These are phyloP conservation scores for Sporobolomyces phaffii DNA, from an alignment of 768 basidiomycete genomes.

Conservation along the genomic window DNA sequence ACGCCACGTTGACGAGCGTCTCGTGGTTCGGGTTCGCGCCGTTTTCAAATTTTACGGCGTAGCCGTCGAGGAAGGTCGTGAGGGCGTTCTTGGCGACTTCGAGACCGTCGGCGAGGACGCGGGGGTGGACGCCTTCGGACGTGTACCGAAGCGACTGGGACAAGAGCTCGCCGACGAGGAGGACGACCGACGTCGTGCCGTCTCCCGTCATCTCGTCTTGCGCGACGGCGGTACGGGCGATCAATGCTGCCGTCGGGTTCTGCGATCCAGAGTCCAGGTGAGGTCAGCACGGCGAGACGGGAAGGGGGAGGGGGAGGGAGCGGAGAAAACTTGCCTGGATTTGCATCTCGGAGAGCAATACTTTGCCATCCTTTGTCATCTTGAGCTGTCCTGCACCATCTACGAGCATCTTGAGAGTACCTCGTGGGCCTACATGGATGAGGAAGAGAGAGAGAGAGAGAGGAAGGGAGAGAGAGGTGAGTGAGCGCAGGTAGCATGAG, in stretches of 20 bases:
- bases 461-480: not conserved
- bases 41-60: slow-evolving; percentile 63
- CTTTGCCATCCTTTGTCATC: slow-evolving; percentile 99
- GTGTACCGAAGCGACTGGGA: slow-evolving; percentile 98
- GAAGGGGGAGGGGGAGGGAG: not conserved
- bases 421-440: slow-evolving; percentile 80
- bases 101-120: slow-evolving; percentile 88
- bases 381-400: slow-evolving; percentile 98
- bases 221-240: slow-evolving; percentile 94
- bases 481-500: not conserved
- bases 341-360: slow-evolving; percentile 97
- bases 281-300: not conserved
- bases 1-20: slow-evolving; percentile 83
- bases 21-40: slow-evolving; percentile 65
- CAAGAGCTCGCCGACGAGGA: slow-evolving; percentile 73
- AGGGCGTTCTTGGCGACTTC: slow-evolving; percentile 88
- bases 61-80: slow-evolving; percentile 73
- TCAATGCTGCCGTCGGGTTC: slow-evolving; percentile 98
- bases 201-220: slow-evolving; percentile 99
- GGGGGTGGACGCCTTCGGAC: slow-evolving; percentile 95
- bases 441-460: no score
- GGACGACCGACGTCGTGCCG: slow-evolving; percentile 93
- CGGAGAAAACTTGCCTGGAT: slow-evolving; percentile 53
- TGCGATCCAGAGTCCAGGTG: no score
- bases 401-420: slow-evolving; percentile 98